Base-by-base conservation (phyloP, 164 flowering plant genomes). In the Paratinospora sagittata region DNA sequence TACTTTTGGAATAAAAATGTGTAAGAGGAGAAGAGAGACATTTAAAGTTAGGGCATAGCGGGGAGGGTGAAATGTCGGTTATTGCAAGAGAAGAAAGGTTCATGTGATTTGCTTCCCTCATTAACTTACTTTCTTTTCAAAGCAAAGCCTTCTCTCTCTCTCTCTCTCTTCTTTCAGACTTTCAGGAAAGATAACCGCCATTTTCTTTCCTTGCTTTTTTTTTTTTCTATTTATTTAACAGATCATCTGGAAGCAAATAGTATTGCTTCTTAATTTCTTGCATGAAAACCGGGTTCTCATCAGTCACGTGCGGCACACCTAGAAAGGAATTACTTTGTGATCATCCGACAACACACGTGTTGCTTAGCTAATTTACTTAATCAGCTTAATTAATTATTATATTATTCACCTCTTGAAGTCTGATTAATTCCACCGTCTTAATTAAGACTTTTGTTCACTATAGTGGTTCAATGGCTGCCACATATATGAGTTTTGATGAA, bases 121-220 rank as follows among this genome's bases (percentile, higher is more conserved):
- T 67, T 24, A 33, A 34, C 72, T 67, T 76, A 67, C 77, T 79
- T 79, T 79, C 79, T 34, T 71, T 79, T 79, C 71, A 76, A 79
- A 76, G 75, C 79, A 71, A 79, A 79, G 79, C 77, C 68, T 78
- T 70, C 73, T 19, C 34, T 30, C 34, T 30, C 34, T 30, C 34
- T n/a, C n/a, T n/a, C n/a, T n/a, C n/a, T n/a, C 58, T 37, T 21
- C 16, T 30, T 27, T 24, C 61, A 65, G 8, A 69, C 70, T 78
- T 78, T 64, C 68, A 65, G 73, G 68, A 16, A 78, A 63, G 73
- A 34, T 58, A 74, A 78, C 61, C 24, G 24, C 24, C 61, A 21
- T 8, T 41, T 41, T 41, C 45, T 3, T 36, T 41, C 45, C 47
- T 43, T 9, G 12, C 47, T 43, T 43, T 4, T 52, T 16, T 55